Percentiles rank a stretch among this genome's conserved stretches.
Evolutionary conservation across 2,329 filamentous ascomycete species (phyloP).

Genomic region (Chlorencoelia australis): DNA sequence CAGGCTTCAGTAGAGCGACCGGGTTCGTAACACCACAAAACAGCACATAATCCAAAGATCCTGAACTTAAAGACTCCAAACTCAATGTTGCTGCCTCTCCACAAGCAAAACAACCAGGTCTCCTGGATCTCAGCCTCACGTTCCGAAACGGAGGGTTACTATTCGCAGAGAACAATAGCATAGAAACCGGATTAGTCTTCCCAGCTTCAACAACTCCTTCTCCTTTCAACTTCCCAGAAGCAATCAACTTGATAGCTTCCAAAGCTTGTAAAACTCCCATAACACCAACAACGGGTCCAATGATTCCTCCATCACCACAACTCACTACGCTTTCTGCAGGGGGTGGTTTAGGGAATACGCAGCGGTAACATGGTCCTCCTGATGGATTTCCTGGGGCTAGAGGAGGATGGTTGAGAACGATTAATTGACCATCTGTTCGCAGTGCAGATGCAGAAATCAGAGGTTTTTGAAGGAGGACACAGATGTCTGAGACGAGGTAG

Average conservation of each 20-base stretch:
- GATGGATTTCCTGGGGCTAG: slow-evolving; percentile 42
- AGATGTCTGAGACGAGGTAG: slow-evolving; percentile 86
- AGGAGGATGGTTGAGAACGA: slow-evolving; percentile 76
- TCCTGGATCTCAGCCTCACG: slow-evolving; percentile 61
- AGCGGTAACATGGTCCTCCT: slow-evolving; percentile 85
- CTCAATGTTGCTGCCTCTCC: slow-evolving; percentile 54
- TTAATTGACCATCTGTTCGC: slow-evolving; percentile 79
- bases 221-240: slow-evolving; percentile 24
- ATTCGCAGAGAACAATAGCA: slow-evolving; percentile 44
- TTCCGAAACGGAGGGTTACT: slow-evolving; percentile 54
- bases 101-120: slow-evolving; percentile 68
- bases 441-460: slow-evolving; percentile 86
- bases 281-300: slow-evolving; percentile 83
- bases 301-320: slow-evolving; percentile 85
- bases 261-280: slow-evolving; percentile 92
- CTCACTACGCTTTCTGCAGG: slow-evolving; percentile 72
- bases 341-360: slow-evolving; percentile 81
- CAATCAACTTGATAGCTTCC: slow-evolving; percentile 78
- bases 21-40: slow-evolving; percentile 64
- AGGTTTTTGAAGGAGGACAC: slow-evolving; percentile 67
- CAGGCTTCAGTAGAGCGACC: slow-evolving; percentile 44
- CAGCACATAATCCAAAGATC: slow-evolving; percentile 69
- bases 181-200: slow-evolving; percentile 15
- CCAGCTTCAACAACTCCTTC: slow-evolving; percentile 12
- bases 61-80: slow-evolving; percentile 47